Conservation (phyloP, 1,284 basidiomycete species). For the Coriolopsis trogii region DNA sequence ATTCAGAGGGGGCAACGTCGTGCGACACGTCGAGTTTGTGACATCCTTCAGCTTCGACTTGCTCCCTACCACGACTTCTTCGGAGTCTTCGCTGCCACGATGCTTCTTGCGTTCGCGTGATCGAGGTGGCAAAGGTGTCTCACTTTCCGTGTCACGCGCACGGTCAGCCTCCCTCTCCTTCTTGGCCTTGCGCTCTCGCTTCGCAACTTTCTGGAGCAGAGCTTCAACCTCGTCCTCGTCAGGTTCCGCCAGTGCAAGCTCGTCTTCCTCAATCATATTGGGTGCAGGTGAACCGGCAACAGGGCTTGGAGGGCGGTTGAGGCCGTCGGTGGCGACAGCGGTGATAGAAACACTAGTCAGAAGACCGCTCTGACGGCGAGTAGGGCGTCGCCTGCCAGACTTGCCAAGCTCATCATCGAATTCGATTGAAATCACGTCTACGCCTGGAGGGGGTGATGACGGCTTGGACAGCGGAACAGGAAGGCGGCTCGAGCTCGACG, state of each 20-base stretch:
- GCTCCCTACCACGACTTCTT: conserved; percentile 36
- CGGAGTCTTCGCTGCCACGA: conserved; percentile 37
- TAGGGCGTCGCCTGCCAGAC: conserved; percentile 50
- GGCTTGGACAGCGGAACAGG: conserved; percentile 47
- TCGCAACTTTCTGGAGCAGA: conserved; percentile 28
- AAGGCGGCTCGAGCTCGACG: conserved; percentile 39
- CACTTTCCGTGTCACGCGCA: conserved; percentile 24
- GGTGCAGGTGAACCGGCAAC: conserved; percentile 67
- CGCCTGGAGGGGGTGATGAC: conserved; percentile 32
- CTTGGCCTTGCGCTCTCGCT: conserved; percentile 40
- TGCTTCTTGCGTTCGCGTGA: conserved; percentile 44
- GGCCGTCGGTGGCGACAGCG: conserved; percentile 27
- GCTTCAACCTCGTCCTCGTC: conserved; percentile 36
- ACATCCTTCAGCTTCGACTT: conserved; percentile 65
- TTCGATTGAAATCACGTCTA: conserved; percentile 31
- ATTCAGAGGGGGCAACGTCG: conserved; percentile 41
- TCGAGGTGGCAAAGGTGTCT: conserved; percentile 19
- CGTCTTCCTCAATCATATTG: conserved; percentile 61
- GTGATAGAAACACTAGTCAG: conserved; percentile 42
- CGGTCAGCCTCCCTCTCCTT: conserved; percentile 36
- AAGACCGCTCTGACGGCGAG: conserved; percentile 69
- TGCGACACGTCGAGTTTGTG: conserved; percentile 53
- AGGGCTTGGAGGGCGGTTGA: conserved; percentile 57
- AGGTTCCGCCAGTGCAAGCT: conserved; percentile 39
- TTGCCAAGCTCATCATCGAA: conserved; percentile 35